Evolutionary conservation across 2,329 filamentous ascomycete genomes (phyloP).

Genomic region (Neopestalotiopsis sp.): DNA sequence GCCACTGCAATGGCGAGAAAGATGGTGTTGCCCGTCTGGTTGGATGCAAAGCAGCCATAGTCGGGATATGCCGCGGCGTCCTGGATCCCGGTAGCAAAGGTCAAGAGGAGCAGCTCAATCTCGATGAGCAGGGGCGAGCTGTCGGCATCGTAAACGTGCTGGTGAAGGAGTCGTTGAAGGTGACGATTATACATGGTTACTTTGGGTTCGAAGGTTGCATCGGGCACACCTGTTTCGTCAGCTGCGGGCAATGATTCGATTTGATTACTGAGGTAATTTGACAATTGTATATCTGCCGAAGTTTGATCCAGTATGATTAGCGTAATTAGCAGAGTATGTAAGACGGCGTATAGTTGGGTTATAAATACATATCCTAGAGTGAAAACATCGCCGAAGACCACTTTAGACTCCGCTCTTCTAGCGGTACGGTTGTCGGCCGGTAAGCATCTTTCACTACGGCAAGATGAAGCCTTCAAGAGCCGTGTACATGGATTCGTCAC

Average conservation of each 20-base stretch:
- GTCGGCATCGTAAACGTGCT: neutral
- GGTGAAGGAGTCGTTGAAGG: neutral
- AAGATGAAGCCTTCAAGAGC: neutral
- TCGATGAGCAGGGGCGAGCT: conserved; percentile 2
- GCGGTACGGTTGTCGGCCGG: neutral
- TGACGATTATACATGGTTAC: neutral
- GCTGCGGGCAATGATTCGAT: neutral
- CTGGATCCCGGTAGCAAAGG: neutral
- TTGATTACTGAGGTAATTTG: neutral
- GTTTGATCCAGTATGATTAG: neutral
- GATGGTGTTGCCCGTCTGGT: conserved; percentile 9
- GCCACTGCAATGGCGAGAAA: neutral
- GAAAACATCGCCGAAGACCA: neutral
- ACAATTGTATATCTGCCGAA: neutral
- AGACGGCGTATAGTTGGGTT: neutral
- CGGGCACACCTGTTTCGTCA: neutral
- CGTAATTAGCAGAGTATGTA: neutral
- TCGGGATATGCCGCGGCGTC: conserved; percentile 4
- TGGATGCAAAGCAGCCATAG: neutral
- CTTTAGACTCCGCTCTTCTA: neutral
- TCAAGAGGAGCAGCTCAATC: conserved; percentile 1
- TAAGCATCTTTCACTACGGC: neutral
- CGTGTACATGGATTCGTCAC: neutral
- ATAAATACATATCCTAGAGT: neutral
- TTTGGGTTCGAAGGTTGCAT: neutral